phyloP scores from a whole-genome alignment of 805 yeast species.

The Scheffersomyces lignosus region DNA sequence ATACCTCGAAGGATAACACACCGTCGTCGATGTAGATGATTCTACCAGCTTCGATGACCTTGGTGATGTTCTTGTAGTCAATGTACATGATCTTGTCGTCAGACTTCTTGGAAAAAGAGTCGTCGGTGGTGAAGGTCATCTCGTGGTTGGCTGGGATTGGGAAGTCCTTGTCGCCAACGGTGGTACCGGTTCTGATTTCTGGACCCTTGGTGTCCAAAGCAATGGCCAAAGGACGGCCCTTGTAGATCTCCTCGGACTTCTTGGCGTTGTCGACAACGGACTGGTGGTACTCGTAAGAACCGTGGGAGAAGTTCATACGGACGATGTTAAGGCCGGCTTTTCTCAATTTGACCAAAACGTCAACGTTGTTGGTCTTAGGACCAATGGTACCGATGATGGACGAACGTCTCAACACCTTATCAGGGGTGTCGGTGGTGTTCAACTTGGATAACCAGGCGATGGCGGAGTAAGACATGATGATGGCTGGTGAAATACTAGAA shows the following conservation, averaged over 20 bases:
- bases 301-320: slow-evolving; percentile 99
- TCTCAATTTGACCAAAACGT: slow-evolving; percentile 80
- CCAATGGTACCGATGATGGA: slow-evolving; percentile 99
- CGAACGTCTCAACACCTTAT: slow-evolving; percentile 82
- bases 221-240: slow-evolving; percentile 97
- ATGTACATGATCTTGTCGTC: slow-evolving; percentile 83
- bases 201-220: slow-evolving; percentile 99
- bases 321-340: slow-evolving; percentile 97
- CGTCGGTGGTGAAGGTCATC: slow-evolving; percentile 93
- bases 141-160: slow-evolving; percentile 84
- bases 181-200: slow-evolving; percentile 98
- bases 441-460: slow-evolving; percentile 82
- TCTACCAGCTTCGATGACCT: slow-evolving; percentile 84
- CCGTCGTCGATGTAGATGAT: slow-evolving; percentile 97
- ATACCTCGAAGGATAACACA: slow-evolving; percentile 91
- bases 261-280: slow-evolving; percentile 94
- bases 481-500: no score
- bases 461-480: slow-evolving; percentile 48
- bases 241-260: slow-evolving; percentile 84
- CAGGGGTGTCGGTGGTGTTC: slow-evolving; percentile 72
- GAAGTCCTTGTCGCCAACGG: slow-evolving; percentile 74
- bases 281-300: slow-evolving; percentile 97
- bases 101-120: slow-evolving; percentile 64
- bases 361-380: slow-evolving; percentile 93
- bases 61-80: slow-evolving; percentile 95